Percentiles rank a stretch among this genome's conserved stretches.
These are phyloP conservation scores for Cladosporium sphaerospermum DNA, from an alignment of 2,329 filamentous ascomycete genomes.

Conservation along the genomic window DNA sequence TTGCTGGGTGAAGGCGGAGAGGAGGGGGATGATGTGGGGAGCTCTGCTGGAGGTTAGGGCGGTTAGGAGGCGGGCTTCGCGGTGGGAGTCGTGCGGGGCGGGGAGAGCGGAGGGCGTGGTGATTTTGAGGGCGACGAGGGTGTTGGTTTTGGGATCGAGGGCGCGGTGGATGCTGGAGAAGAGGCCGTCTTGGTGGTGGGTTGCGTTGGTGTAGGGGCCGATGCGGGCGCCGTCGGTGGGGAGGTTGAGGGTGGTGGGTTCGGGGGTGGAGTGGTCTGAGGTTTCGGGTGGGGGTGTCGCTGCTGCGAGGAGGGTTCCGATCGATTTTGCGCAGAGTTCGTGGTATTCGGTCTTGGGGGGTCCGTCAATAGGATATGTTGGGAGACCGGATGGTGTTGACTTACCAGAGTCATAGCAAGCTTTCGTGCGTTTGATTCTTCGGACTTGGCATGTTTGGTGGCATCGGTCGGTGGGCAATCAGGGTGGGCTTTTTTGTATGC, in stretches of 20 bases:
- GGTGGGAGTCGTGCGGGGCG: conserved; percentile 74
- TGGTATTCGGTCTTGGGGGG: conserved; percentile 51
- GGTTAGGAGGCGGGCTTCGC: conserved; percentile 70
- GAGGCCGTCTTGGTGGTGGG: conserved; percentile 59
- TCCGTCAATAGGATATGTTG: conserved; percentile 1
- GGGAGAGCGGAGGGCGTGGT: conserved; percentile 67
- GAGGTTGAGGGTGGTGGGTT: conserved; percentile 28
- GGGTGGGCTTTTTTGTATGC: conserved; percentile 44
- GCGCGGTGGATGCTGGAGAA: conserved; percentile 80
- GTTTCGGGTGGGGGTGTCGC: conserved; percentile 20
- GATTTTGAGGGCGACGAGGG: conserved; percentile 70
- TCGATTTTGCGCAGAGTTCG: conserved; percentile 31
- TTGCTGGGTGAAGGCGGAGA: conserved; percentile 65
- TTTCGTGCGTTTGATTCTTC: conserved; percentile 61
- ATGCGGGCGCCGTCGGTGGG: conserved; percentile 38
- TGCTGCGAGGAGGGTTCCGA: conserved; percentile 24
- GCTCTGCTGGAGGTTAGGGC: conserved; percentile 52
- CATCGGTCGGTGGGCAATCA: conserved; percentile 41
- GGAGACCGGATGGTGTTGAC: conserved; percentile 20
- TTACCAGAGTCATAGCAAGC: conserved; percentile 52
- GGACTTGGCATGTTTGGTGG: conserved; percentile 54
- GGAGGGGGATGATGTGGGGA: conserved; percentile 58
- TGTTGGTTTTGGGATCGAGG: conserved; percentile 31
- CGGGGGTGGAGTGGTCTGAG: conserved; percentile 17
- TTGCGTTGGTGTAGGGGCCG: conserved; percentile 51